These are phyloP conservation scores for Coprinellus micaceus DNA, from an alignment of 768 basidiomycete genomes.

Conservation along the genomic window DNA sequence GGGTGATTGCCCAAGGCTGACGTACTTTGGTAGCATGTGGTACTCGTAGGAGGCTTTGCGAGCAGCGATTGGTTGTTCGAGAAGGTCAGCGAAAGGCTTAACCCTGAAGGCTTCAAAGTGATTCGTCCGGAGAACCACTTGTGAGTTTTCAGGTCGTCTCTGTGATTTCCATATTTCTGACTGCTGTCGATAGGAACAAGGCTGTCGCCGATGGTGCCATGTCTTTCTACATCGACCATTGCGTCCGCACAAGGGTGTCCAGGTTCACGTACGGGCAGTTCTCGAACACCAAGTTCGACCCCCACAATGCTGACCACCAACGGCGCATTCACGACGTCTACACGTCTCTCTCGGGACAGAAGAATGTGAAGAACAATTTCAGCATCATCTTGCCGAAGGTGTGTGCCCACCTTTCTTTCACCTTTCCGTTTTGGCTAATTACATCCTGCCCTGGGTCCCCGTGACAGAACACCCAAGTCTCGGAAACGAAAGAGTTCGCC, in stretches of 20 bases:
- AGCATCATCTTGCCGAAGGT: conserved; percentile 43
- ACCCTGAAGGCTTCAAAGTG: conserved; percentile 8
- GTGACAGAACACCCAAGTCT: conserved; percentile 17
- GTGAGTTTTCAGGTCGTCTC: conserved; percentile 1
- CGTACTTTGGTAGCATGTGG: conserved; percentile 15
- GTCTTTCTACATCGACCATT: conserved; percentile 26
- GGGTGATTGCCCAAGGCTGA: background rate
- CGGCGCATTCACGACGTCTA: conserved; percentile 19
- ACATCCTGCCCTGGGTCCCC: background rate
- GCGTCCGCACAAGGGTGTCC: conserved; percentile 24
- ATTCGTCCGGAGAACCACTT: conserved; percentile 15
- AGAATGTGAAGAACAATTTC: conserved; percentile 38
- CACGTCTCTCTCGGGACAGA: conserved; percentile 35
- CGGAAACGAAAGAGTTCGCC: conserved; percentile 19
- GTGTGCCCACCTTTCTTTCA: too few species aligned
- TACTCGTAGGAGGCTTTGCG: conserved; percentile 23
- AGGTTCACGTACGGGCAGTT: conserved; percentile 22
- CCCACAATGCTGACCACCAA: conserved; percentile 19
- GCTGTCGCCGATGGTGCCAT: conserved; percentile 31
- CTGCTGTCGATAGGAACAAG: conserved; percentile 22
- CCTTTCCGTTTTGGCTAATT: too few species aligned
- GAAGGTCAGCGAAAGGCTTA: conserved; percentile 10
- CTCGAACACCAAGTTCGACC: conserved; percentile 16
- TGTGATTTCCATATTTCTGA: background rate
- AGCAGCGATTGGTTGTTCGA: conserved; percentile 22